Evolutionary conservation across 83 land plant species (phyloP).

Genomic region (Thuja plicata): DNA sequence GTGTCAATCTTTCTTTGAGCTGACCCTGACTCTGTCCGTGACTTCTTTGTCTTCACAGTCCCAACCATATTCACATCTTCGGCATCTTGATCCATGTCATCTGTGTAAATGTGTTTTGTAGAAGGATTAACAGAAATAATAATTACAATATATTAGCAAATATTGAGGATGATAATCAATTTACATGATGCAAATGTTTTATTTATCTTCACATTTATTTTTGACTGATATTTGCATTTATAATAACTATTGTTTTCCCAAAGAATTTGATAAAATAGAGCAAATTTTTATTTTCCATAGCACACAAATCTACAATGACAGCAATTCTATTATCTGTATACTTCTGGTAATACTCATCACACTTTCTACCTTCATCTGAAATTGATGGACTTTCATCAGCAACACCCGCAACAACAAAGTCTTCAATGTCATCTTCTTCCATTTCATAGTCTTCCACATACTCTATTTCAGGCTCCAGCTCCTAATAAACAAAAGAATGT

Average conservation of each 20-base stretch:
- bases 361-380: constrained; percentile 39
- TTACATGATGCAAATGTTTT: not conserved
- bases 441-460: constrained; percentile 87
- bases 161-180: not conserved
- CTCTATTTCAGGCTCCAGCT: constrained; percentile 70
- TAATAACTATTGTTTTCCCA: not conserved
- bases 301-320: not conserved
- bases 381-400: constrained; percentile 14
- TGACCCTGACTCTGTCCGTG: constrained; percentile 7
- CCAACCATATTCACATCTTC: constrained; percentile 21
- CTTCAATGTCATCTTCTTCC: constrained; percentile 89
- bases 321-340: not conserved
- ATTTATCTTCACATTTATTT: not conserved
- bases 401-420: constrained; percentile 49
- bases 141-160: not conserved
- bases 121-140: not conserved
- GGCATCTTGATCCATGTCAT: constrained; percentile 22
- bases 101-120: not conserved
- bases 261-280: not conserved
- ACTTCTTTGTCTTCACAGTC: constrained; percentile 13
- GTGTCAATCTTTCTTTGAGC: not conserved
- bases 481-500: constrained; percentile 21
- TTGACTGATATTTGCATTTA: not conserved
- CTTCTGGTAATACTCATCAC: not conserved
- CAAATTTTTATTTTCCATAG: not conserved